Percentiles rank a stretch among this genome's conserved stretches.
These are phyloP conservation scores for Calonectria hawksworthii DNA, from an alignment of 2,329 filamentous ascomycete species.

Conservation along the genomic window DNA sequence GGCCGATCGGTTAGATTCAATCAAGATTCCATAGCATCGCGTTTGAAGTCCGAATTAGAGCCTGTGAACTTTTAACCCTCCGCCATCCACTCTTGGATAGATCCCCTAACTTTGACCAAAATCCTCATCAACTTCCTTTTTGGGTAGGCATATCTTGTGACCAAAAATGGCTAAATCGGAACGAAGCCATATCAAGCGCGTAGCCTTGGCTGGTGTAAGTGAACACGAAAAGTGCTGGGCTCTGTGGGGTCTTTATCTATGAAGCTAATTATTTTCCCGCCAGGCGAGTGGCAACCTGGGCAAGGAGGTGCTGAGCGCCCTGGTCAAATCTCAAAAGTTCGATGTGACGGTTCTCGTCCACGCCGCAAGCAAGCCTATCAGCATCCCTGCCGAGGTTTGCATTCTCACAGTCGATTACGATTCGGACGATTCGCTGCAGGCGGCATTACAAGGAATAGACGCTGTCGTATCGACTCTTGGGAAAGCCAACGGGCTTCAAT, in stretches of 20 bases:
- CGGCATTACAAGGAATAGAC: not conserved
- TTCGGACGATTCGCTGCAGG: slow-evolving; percentile 11
- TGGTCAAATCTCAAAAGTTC: slow-evolving; percentile 1
- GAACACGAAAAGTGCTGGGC: not conserved
- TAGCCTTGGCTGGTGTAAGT: not conserved
- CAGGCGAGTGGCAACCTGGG: slow-evolving; percentile 19
- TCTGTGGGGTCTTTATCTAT: not conserved
- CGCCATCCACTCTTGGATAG: not conserved
- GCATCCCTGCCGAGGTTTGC: not conserved
- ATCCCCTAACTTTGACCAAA: not conserved
- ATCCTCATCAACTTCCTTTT: not conserved
- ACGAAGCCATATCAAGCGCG: not conserved
- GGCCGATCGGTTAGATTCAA: not conserved
- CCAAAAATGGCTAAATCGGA: not conserved
- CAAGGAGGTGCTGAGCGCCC: slow-evolving; percentile 2
- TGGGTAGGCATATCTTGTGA: not conserved
- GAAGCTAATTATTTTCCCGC: not conserved
- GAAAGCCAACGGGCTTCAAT: slow-evolving; percentile 9
- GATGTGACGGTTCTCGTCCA: slow-evolving; percentile 7
- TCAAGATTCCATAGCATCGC: not conserved
- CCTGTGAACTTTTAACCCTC: not conserved
- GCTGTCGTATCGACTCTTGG: slow-evolving; percentile 23
- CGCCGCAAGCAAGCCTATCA: not conserved
- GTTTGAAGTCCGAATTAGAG: not conserved
- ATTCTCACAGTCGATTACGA: slow-evolving; percentile 10